These are phyloP conservation scores for Cnidoscolus chayamansa DNA, from an alignment of 441 rosid genomes.

Conservation along the genomic window DNA sequence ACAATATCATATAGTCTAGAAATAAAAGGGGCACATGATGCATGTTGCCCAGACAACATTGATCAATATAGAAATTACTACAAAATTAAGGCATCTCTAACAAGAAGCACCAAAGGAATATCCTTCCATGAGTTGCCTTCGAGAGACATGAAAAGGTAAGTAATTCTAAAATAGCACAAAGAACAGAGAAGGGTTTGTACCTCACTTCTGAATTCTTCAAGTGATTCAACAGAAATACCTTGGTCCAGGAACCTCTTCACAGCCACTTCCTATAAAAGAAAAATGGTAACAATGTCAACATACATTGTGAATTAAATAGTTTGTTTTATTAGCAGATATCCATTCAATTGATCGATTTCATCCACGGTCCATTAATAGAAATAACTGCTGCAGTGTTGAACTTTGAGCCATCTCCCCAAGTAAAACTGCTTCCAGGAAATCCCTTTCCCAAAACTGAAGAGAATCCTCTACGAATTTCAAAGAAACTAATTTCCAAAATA, in stretches of 20 bases:
- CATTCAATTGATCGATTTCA: background rate
- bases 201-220: conserved; percentile 93
- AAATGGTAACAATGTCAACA: conserved; percentile 8
- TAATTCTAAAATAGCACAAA: background rate
- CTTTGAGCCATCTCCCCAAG: background rate
- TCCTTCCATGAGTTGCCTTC: background rate
- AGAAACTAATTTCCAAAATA: conserved; percentile 5
- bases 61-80: background rate
- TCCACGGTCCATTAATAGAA: background rate
- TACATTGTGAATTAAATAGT: background rate
- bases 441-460: background rate
- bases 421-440: conserved; percentile 2
- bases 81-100: conserved; percentile 8
- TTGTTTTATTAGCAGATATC: background rate
- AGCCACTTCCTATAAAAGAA: conserved; percentile 75
- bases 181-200: conserved; percentile 42
- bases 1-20: conserved; percentile 3
- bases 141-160: background rate
- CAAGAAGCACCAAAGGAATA: background rate
- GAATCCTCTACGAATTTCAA: conserved; percentile 2
- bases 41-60: background rate
- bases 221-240: conserved; percentile 90
- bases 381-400: background rate
- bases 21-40: background rate
- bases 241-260: conserved; percentile 98